These are phyloP conservation scores for Spirogloea muscicola DNA, from an alignment of 139 green algal species.

Conservation along the genomic window DNA sequence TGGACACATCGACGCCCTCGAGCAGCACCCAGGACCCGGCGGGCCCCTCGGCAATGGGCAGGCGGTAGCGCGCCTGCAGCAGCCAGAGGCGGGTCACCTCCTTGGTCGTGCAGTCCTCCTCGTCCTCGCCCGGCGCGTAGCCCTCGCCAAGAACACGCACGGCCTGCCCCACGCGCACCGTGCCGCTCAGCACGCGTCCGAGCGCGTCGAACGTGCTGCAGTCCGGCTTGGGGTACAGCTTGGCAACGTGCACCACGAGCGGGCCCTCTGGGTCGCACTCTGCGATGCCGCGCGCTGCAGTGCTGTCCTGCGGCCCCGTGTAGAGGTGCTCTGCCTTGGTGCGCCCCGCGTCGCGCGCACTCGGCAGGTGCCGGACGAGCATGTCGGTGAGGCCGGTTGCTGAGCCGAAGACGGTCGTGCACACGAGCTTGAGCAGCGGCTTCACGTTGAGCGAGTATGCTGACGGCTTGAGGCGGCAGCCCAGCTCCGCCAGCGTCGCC, in stretches of 20 bases:
- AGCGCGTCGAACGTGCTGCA: constrained; percentile 85
- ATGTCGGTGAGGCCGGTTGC: constrained; percentile 85
- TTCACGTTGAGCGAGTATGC: constrained; percentile 81
- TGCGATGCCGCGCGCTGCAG: constrained; percentile 66
- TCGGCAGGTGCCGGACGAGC: constrained; percentile 79
- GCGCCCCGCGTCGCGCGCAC: constrained; percentile 60
- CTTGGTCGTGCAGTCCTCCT: constrained; percentile 86
- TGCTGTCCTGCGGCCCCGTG: constrained; percentile 67
- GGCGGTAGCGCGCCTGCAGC: constrained; percentile 70
- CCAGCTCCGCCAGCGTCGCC: constrained; percentile 71
- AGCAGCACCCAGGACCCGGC: constrained; percentile 78
- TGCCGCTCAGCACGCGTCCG: constrained; percentile 85
- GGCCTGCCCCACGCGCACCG: constrained; percentile 73
- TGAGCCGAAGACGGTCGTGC: constrained; percentile 64
- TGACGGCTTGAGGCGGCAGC: constrained; percentile 69
- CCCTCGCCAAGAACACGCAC: constrained; percentile 69
- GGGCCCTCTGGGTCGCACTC: constrained; percentile 77
- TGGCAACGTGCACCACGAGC: constrained; percentile 83
- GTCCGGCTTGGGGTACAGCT: constrained; percentile 87
- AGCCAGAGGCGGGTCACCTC: constrained; percentile 53
- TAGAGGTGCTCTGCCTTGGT: constrained; percentile 70
- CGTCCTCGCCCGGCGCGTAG: constrained; percentile 95
- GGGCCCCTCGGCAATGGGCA: constrained; percentile 68
- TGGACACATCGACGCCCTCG: constrained; percentile 84
- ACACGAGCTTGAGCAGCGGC: constrained; percentile 57